Conservation (phyloP, 345 rosid species). For the Gossypium rotundifolium region DNA sequence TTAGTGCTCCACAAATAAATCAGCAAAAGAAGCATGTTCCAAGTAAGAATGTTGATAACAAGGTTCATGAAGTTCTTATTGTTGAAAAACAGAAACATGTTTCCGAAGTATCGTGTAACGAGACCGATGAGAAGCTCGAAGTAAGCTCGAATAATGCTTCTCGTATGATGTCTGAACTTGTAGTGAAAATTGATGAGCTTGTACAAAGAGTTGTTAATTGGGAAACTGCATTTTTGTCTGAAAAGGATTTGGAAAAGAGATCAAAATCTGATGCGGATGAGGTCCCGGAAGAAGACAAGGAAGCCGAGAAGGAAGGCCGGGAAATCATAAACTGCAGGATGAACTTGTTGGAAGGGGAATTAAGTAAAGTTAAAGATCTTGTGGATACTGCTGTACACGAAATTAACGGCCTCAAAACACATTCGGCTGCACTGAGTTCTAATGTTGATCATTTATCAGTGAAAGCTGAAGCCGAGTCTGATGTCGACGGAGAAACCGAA, state of each 20-base stretch:
- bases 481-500: slow-evolving; percentile 9
- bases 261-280: slow-evolving; percentile 54
- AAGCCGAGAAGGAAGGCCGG: slow-evolving; percentile 33
- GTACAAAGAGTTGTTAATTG: slow-evolving; percentile 59
- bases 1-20: slow-evolving; percentile 12
- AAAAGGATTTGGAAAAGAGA: slow-evolving; percentile 48
- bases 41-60: slow-evolving; percentile 14
- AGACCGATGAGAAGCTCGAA: slow-evolving; percentile 29
- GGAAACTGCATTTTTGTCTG: slow-evolving; percentile 57
- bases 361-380: slow-evolving; percentile 42
- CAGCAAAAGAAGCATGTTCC: slow-evolving; percentile 16
- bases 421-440: slow-evolving; percentile 44
- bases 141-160: slow-evolving; percentile 20
- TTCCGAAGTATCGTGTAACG: slow-evolving; percentile 25
- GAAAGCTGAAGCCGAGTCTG: slow-evolving; percentile 7
- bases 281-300: slow-evolving; percentile 62
- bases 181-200: slow-evolving; percentile 66
- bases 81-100: slow-evolving; percentile 7
- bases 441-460: slow-evolving; percentile 41
- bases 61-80: background rate
- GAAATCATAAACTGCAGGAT: slow-evolving; percentile 39
- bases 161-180: slow-evolving; percentile 47
- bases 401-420: slow-evolving; percentile 39
- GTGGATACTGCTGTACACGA: slow-evolving; percentile 40
- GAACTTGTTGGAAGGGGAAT: slow-evolving; percentile 52